phyloP scores from a whole-genome alignment of 2,329 filamentous ascomycete genomes.

The Incumbomyces lentus region DNA sequence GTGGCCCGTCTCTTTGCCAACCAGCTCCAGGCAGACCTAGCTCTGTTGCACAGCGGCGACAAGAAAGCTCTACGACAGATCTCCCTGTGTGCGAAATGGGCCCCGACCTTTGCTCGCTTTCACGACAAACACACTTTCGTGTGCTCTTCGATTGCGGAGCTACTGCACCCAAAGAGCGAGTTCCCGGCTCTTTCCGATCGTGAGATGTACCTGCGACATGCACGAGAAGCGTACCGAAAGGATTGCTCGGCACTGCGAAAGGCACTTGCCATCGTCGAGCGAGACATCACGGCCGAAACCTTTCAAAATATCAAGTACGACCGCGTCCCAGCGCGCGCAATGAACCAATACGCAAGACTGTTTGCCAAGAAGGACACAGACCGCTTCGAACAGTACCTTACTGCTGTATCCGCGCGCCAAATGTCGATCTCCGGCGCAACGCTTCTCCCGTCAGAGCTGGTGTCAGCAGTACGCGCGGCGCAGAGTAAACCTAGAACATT shows the following conservation, averaged over 20 bases:
- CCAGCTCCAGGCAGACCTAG: constrained; percentile 42
- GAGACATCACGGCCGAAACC: constrained; percentile 37
- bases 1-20: constrained; percentile 48
- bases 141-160: constrained; percentile 47
- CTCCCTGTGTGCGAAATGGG: constrained; percentile 52
- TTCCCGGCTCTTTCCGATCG: constrained; percentile 30
- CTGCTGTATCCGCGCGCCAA: constrained; percentile 39
- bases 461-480: constrained; percentile 23
- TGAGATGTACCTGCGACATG: constrained; percentile 43
- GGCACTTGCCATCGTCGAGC: constrained; percentile 41
- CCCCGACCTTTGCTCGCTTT: constrained; percentile 44
- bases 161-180: constrained; percentile 36
- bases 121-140: constrained; percentile 51
- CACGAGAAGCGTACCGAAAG: constrained; percentile 45
- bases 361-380: constrained; percentile 44
- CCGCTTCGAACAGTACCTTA: constrained; percentile 42
- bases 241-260: constrained; percentile 44
- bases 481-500: neutral
- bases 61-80: constrained; percentile 35
- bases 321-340: constrained; percentile 47
- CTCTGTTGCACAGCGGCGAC: constrained; percentile 31
- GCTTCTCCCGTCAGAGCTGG: constrained; percentile 42
- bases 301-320: constrained; percentile 47
- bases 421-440: constrained; percentile 46
- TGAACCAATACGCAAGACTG: constrained; percentile 41